phyloP scores from a whole-genome alignment of 768 basidiomycete genomes.

The Panaeolus cyanescens region DNA sequence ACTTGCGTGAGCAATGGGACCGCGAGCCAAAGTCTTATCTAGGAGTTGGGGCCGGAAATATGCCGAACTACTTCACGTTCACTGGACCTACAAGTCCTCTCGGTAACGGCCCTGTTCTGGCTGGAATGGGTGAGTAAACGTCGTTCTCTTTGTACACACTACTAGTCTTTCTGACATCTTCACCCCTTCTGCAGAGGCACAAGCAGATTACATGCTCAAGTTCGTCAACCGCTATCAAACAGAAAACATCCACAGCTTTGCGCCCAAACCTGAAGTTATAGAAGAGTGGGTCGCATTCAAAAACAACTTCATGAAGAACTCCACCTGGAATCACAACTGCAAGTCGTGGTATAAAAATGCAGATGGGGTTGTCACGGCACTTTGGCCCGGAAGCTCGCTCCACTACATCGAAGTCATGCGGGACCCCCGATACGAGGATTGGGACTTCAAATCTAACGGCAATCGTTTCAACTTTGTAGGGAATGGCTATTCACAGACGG shows the following conservation, averaged over 20 bases:
- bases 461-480: constrained; percentile 37
- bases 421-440: constrained; percentile 36
- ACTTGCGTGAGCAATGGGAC: constrained; percentile 32
- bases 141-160: too few species aligned
- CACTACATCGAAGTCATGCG: constrained; percentile 35
- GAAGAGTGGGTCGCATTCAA: constrained; percentile 33
- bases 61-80: constrained; percentile 35
- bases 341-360: constrained; percentile 36
- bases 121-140: constrained; percentile 27
- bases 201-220: constrained; percentile 34
- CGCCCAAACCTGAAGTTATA: constrained; percentile 34
- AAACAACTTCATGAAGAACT: constrained; percentile 33
- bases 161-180: too few species aligned
- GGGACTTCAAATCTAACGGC: constrained; percentile 33
- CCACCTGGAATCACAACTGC: constrained; percentile 33
- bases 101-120: constrained; percentile 34
- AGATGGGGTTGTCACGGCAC: constrained; percentile 29
- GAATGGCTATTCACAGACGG: constrained; percentile 35
- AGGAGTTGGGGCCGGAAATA: constrained; percentile 30
- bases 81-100: constrained; percentile 36
- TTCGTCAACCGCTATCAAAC: constrained; percentile 35
- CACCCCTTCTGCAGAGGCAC: too few species aligned
- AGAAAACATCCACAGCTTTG: constrained; percentile 36
- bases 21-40: constrained; percentile 31
- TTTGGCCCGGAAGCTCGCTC: constrained; percentile 38